Evolutionary conservation across 257 asterid genomes (phyloP).

Genomic region (Capsicum baccatum): DNA sequence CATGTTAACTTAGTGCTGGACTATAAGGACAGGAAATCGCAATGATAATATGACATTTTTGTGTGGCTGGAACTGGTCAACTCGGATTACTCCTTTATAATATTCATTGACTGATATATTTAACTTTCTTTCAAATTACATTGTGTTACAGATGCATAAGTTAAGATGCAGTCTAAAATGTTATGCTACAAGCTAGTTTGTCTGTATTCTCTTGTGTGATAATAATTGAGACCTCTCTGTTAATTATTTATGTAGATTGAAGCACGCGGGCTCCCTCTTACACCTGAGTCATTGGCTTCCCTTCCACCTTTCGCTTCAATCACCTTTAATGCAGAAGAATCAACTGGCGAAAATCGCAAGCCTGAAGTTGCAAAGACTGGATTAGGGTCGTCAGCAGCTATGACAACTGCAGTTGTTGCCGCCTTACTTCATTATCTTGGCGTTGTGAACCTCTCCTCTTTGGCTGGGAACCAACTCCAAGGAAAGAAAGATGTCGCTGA

Average conservation of each 20-base stretch:
- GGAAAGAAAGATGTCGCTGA: conserved; percentile 41
- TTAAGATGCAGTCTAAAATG: not conserved
- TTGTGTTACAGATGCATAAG: not conserved
- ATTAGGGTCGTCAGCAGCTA: conserved; percentile 98
- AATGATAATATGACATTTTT: conserved; percentile 10
- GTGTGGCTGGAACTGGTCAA: not conserved
- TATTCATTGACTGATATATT: conserved; percentile 9
- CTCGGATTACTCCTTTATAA: not conserved
- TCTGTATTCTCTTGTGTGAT: not conserved
- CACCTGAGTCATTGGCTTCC: conserved; percentile 84
- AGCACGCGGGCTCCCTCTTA: conserved; percentile 81
- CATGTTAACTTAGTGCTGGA: not conserved
- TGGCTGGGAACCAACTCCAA: conserved; percentile 38
- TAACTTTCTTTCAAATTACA: conserved; percentile 1
- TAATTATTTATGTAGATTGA: conserved; percentile 65
- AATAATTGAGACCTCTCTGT: conserved; percentile 25
- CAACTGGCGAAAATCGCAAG: conserved; percentile 63
- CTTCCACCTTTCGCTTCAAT: conserved; percentile 92
- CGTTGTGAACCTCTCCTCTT: conserved; percentile 72
- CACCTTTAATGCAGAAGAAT: conserved; percentile 80
- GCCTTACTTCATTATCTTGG: conserved; percentile 87
- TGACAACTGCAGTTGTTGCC: conserved; percentile 98
- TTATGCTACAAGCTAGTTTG: not conserved
- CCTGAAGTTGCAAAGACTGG: conserved; percentile 99
- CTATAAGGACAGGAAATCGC: not conserved